Evolutionary conservation across 352 stramenopile genomes (phyloP).

Genomic region (Phytophthora syringae): DNA sequence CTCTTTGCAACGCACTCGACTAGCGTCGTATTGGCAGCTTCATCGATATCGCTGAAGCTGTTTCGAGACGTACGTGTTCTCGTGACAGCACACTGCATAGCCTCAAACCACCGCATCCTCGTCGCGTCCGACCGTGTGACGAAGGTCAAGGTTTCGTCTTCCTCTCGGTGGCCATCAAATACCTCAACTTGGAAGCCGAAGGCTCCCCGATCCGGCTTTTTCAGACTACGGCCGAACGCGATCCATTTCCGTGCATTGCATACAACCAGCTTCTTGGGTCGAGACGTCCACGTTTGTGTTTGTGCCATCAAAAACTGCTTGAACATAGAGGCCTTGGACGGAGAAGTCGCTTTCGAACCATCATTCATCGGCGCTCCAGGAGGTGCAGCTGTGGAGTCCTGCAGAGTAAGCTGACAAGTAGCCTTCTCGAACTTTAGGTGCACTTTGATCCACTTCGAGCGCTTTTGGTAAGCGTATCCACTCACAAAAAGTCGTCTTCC

Average conservation of each 20-base stretch:
- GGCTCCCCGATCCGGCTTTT: slow-evolving; percentile 64
- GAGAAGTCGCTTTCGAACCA: slow-evolving; percentile 25
- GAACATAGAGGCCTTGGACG: slow-evolving; percentile 39
- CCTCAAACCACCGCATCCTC: slow-evolving; percentile 67
- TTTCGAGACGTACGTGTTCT: slow-evolving; percentile 51
- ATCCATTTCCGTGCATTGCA: slow-evolving; percentile 83
- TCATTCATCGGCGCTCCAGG: slow-evolving; percentile 11
- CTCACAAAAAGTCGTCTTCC: slow-evolving; percentile 62
- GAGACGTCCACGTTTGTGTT: slow-evolving; percentile 61
- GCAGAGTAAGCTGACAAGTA: slow-evolving; percentile 56
- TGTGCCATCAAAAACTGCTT: slow-evolving; percentile 72
- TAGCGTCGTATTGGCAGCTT: slow-evolving; percentile 64
- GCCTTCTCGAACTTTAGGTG: slow-evolving; percentile 74
- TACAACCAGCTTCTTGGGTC: slow-evolving; percentile 70
- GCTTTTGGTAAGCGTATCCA: slow-evolving; percentile 80
- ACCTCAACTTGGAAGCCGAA: slow-evolving; percentile 85
- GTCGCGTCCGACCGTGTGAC: slow-evolving; percentile 65
- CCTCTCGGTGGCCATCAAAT: slow-evolving; percentile 74
- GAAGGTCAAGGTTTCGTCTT: slow-evolving; percentile 80
- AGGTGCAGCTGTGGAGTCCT: slow-evolving; percentile 36
- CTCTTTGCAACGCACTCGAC: slow-evolving; percentile 72
- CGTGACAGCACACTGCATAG: slow-evolving; percentile 56
- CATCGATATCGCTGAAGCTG: slow-evolving; percentile 67
- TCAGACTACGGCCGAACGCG: slow-evolving; percentile 71
- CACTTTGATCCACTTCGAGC: slow-evolving; percentile 77